phyloP scores from a whole-genome alignment of 768 basidiomycete genomes.

The Auricularia heimuer region DNA sequence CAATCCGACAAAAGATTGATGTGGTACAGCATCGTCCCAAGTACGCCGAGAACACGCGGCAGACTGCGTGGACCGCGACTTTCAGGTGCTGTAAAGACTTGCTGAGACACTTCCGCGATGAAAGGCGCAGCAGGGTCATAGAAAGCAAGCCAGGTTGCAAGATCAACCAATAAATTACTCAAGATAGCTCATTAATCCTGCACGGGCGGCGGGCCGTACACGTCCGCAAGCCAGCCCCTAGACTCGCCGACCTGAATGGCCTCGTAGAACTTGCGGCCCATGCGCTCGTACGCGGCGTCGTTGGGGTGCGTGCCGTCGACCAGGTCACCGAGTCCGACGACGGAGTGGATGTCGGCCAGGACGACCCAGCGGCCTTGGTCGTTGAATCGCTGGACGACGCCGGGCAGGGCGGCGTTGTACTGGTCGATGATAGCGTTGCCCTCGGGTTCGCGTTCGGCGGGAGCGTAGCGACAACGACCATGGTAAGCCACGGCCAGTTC shows the following conservation, averaged over 20 bases:
- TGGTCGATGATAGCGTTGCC: background rate
- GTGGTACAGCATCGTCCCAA: too few relatives aligned
- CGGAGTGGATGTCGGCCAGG: background rate
- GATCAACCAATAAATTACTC: too few relatives aligned
- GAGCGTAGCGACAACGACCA: background rate
- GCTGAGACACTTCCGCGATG: too few relatives aligned
- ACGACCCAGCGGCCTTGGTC: background rate
- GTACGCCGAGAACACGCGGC: too few relatives aligned
- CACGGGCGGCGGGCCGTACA: background rate
- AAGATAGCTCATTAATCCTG: too few relatives aligned
- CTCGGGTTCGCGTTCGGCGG: background rate
- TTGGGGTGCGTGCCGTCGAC: slow-evolving; percentile 1
- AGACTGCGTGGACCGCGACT: too few relatives aligned
- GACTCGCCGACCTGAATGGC: background rate
- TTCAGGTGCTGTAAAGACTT: too few relatives aligned
- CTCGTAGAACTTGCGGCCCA: background rate
- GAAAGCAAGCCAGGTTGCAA: too few relatives aligned
- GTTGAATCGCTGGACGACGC: background rate
- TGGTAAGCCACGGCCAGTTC: background rate
- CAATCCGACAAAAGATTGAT: too few relatives aligned
- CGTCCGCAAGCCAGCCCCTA: background rate
- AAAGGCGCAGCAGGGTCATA: too few relatives aligned
- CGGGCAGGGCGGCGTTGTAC: background rate
- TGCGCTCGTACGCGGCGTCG: background rate
- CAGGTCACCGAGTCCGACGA: background rate